A percentile compares a stretch with the other conserved stretches of the same genome.
Conservation (phyloP, 1,284 basidiomycete species). For the Sporisorium reilianum region DNA sequence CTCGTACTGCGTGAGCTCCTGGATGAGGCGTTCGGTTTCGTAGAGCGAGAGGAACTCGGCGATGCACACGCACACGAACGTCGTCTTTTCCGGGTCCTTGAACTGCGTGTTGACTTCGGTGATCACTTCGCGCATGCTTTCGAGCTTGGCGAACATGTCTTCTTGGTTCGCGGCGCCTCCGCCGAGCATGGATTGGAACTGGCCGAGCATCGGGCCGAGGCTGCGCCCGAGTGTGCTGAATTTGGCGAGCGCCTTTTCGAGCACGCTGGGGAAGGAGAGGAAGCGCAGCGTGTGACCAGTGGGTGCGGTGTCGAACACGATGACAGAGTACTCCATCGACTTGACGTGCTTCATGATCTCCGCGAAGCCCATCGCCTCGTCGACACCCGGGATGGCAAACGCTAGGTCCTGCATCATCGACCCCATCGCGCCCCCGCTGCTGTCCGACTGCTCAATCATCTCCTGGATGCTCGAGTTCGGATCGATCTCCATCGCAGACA, state of each 20-base stretch:
- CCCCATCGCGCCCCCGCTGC: constrained; percentile 86
- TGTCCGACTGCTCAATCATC: constrained; percentile 97
- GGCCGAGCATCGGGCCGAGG: constrained; percentile 86
- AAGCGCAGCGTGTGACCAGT: constrained; percentile 98
- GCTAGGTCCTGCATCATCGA: constrained; percentile 99
- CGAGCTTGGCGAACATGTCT: constrained; percentile 98
- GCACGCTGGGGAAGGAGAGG: constrained; percentile 95
- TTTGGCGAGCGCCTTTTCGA: constrained; percentile 97
- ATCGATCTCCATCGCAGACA: constrained; percentile 99
- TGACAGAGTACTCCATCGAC: constrained; percentile 99
- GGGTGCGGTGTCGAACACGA: constrained; percentile 98
- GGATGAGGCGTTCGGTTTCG: constrained; percentile 96
- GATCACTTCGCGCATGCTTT: constrained; percentile 95
- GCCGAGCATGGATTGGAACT: constrained; percentile 95
- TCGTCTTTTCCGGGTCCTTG: constrained; percentile 98
- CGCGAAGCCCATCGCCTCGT: constrained; percentile 99
- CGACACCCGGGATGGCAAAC: constrained; percentile 98
- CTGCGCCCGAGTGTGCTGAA: constrained; percentile 88
- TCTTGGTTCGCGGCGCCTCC: constrained; percentile 73
- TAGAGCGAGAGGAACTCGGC: constrained; percentile 98
- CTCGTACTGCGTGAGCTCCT: constrained; percentile 93
- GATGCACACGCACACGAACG: constrained; percentile 96
- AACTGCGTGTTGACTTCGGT: constrained; percentile 99
- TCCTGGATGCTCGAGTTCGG: constrained; percentile 96
- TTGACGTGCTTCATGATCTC: constrained; percentile 99